Evolutionary conservation across 2,329 filamentous ascomycete species (phyloP), one percentile per base, ranked within the genome.

Genomic region (Saccharata proteae): DNA sequence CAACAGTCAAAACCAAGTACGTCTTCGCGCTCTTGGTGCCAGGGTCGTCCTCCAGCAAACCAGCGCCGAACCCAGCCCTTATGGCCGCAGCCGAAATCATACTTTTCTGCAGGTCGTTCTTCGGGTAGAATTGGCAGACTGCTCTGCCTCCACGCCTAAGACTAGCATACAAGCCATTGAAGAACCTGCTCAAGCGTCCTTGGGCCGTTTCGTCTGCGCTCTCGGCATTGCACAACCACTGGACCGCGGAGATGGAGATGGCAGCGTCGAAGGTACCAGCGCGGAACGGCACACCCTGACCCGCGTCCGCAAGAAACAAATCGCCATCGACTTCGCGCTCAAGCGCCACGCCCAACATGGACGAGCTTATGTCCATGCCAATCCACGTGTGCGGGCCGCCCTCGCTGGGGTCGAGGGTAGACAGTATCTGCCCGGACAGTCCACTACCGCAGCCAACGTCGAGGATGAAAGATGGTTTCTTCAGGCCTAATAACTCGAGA

Each of bases 151-250:
- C 90, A 13, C 90, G 67, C 40, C 77, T 74, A 40, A 98, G 60
- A 38, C 76, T 77, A 0, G 84, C 80, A 57, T 96, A 98, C 2
- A 98, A 59, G 0, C 85, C 84, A 47, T 92, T 84, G 56, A 98
- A 98, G 52, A 98, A 98, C 26, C 88, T 67, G 4, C 73, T 70
- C 16, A 98, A 58, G 5, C 90, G 65, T 0, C 80, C 83, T 16
- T 80, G 71, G 1, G 85, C 80, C 1, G 72, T 81, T 0, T 90
- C 86, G 29, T 92, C 84, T 49, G 74, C 82, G 37, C 72, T 81
- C 55, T 96, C 90, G 23, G 88, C 90, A 55, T 93, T 96, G 57
- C 90, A 98, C 17, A 98, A 67, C 90, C 90, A 98, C 57, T 98
- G 90, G n/a, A 98, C 80, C 1, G 90, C 90, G 44, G 76, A 84